Conservation (phyloP, 805 yeast species). For the Metschnikowia kunwiensis region DNA sequence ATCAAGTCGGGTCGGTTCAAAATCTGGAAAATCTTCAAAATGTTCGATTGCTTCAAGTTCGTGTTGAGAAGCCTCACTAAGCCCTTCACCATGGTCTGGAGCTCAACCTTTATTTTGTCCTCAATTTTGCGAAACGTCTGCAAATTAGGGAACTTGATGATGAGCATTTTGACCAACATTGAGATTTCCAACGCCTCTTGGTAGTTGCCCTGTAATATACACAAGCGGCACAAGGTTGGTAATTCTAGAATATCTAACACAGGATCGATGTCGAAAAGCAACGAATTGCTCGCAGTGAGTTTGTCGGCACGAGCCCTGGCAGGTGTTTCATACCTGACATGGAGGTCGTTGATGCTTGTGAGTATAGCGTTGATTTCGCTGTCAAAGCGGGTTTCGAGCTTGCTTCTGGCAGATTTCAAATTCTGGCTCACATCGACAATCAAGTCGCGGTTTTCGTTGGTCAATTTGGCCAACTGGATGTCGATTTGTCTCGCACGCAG, state of each 20-base stretch:
- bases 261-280: constrained; percentile 62
- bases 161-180: constrained; percentile 64
- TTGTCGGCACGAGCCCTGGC: constrained; percentile 18
- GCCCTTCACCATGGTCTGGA: constrained; percentile 65
- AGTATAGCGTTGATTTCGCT: constrained; percentile 12
- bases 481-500: constrained; percentile 50
- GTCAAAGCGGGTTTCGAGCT: constrained; percentile 16
- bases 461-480: constrained; percentile 39
- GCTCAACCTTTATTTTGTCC: constrained; percentile 50
- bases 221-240: constrained; percentile 79
- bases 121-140: constrained; percentile 50
- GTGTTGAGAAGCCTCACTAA: constrained; percentile 68
- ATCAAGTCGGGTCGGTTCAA: constrained; percentile 61
- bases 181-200: constrained; percentile 87
- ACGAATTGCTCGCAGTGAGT: constrained; percentile 25
- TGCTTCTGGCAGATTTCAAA: constrained; percentile 20
- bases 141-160: constrained; percentile 64
- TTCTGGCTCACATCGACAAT: constrained; percentile 42
- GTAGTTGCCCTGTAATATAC: constrained; percentile 82
- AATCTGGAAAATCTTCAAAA: constrained; percentile 75
- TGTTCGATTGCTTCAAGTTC: constrained; percentile 72
- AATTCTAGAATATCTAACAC: constrained; percentile 77
- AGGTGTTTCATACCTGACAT: constrained; percentile 4
- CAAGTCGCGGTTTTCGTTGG: constrained; percentile 42
- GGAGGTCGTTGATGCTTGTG: constrained; percentile 6